Evolutionary conservation across 768 basidiomycete genomes (phyloP).

Genomic region (Suillus subluteus): DNA sequence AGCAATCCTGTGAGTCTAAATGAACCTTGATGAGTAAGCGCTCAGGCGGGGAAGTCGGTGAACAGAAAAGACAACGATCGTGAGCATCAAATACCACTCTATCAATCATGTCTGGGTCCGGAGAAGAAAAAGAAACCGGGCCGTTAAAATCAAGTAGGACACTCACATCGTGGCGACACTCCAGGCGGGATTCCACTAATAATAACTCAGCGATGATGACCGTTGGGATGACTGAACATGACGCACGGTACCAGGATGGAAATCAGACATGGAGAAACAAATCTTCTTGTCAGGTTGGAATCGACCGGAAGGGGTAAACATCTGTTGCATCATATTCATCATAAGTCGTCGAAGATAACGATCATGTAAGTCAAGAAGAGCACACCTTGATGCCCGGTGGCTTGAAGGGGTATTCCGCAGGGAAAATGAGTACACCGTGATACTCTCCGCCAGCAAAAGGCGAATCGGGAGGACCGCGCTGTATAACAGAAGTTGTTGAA

Average conservation of each 20-base stretch:
- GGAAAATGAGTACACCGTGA: conserved; percentile 90
- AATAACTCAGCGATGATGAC: conserved; percentile 6
- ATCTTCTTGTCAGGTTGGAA: conserved; percentile 95
- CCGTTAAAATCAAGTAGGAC: conserved; percentile 7
- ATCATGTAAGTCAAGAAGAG: conserved; percentile 6
- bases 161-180: conserved; percentile 92
- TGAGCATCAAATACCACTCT: conserved; percentile 11
- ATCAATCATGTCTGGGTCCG: conserved; percentile 19
- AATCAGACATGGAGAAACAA: conserved; percentile 98
- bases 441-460: conserved; percentile 93
- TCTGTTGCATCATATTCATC: conserved; percentile 48
- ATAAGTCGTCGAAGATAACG: conserved; percentile 11
- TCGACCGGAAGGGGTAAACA: conserved; percentile 89
- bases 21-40: conserved; percentile 10
- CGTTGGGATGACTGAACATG: conserved; percentile 6
- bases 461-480: conserved; percentile 95
- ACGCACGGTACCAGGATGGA: conserved; percentile 86
- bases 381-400: conserved; percentile 94
- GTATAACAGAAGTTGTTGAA: conserved; percentile 18
- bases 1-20: conserved; percentile 89
- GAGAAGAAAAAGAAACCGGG: conserved; percentile 10
- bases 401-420: conserved; percentile 94
- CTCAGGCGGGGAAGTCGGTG: conserved; percentile 10
- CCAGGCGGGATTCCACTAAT: conserved; percentile 94
- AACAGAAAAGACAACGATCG: conserved; percentile 10